Evolutionary conservation across 345 rosid genomes (phyloP).

Genomic region (Arabis hirsuta): DNA sequence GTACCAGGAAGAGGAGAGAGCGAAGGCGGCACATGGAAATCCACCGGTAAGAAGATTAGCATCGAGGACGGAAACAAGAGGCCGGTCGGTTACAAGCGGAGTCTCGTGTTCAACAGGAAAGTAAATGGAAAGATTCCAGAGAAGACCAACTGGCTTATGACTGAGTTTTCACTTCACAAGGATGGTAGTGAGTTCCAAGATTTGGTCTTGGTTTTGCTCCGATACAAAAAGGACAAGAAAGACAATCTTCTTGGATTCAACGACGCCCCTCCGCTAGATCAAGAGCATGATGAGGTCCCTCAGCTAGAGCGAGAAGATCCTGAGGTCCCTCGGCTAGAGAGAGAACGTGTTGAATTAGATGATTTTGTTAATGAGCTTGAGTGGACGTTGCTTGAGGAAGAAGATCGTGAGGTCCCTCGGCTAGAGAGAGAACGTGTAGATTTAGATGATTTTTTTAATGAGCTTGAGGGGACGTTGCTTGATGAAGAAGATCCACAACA

Average conservation of each 20-base stretch:
- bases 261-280: background rate
- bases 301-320: too few relatives aligned
- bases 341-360: too few relatives aligned
- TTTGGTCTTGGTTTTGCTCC: constrained; percentile 21
- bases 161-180: background rate
- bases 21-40: constrained; percentile 20
- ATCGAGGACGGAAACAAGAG: background rate
- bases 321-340: too few relatives aligned
- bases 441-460: too few relatives aligned
- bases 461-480: too few relatives aligned
- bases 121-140: background rate
- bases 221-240: background rate
- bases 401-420: too few relatives aligned
- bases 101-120: constrained; percentile 1
- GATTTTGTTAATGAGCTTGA: too few relatives aligned
- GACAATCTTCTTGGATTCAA: background rate
- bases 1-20: background rate
- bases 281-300: background rate
- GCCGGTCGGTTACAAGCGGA: background rate
- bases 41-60: rapidly evolving
- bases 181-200: background rate
- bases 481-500: too few relatives aligned
- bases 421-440: too few relatives aligned
- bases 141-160: background rate
- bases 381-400: too few relatives aligned